These are phyloP conservation scores for Actinidia chinensis DNA, from an alignment of 179 eudicot species.

Conservation along the genomic window DNA sequence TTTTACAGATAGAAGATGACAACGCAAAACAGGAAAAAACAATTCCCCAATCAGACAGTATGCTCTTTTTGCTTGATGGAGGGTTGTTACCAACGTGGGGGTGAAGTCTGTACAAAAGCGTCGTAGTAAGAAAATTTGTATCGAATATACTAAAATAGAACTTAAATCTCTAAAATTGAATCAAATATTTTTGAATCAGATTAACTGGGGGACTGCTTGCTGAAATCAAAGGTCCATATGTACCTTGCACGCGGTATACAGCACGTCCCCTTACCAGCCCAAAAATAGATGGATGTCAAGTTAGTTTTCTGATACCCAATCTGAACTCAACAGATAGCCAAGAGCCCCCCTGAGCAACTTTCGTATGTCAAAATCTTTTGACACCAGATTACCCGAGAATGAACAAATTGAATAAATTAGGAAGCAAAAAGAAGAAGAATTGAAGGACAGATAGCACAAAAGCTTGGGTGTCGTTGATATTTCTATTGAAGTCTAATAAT, in stretches of 20 bases:
- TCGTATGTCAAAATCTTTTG: conserved; percentile 64
- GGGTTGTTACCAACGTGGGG: conserved; percentile 30
- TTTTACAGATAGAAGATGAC: conserved; percentile 26
- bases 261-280: too few species aligned
- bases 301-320: too few species aligned
- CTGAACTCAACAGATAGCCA: conserved; percentile 42
- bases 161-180: too few species aligned
- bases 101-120: conserved; percentile 32
- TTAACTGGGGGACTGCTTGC: too few species aligned
- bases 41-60: conserved; percentile 32
- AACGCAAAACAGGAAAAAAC: conserved; percentile 31
- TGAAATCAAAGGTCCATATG: too few species aligned
- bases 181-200: too few species aligned
- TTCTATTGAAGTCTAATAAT: not conserved
- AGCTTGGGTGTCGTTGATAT: not conserved
- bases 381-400: conserved; percentile 53
- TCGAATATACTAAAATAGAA: too few species aligned
- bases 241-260: too few species aligned
- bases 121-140: too few species aligned
- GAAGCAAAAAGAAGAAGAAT: not conserved
- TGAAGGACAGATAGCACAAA: not conserved
- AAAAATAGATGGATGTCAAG: too few species aligned
- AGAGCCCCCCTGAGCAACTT: conserved; percentile 60
- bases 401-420: not conserved
- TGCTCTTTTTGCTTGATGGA: conserved; percentile 24